Evolutionary conservation across 352 stramenopile genomes (phyloP), one percentile per base, ranked within the genome.

Genomic region (Labyrinthula sp.): DNA sequence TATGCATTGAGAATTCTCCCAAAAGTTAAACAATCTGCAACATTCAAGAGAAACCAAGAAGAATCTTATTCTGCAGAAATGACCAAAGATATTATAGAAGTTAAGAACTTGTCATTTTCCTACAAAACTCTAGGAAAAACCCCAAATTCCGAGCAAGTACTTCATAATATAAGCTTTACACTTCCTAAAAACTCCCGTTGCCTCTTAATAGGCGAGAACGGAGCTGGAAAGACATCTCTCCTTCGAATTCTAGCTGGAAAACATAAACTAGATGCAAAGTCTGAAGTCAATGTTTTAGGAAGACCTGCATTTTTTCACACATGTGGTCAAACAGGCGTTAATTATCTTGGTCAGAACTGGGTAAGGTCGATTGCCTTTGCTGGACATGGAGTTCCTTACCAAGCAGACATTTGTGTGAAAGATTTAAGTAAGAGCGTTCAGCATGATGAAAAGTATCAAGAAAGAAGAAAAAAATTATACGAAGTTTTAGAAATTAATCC

Each of bases 401-500:
- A 68, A 55, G 83, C 83, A 0, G 86, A 95, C 59, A 93, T 95
- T 62, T 66, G 76, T 1, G 82, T 95, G 21, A 68, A 73, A 12
- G 74, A 89, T 52, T 95, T 97, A 83, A 95, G 95, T 82, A 69
- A 79, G 43, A 77, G 87, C 55, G 45, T 94, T 26, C 86, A 97
- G 62, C n/a, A n/a, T n/a, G n/a, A n/a, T n/a, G 58, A 70, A n/a
- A 64, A 71, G 24, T 88, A 86, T 60, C 80, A 82, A 0, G 82
- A 92, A 60, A 66, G 88, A n/a, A 73, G 86, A 0, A 69, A 92
- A 30, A 67, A 89, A 36, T 58, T 97, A 35, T 65, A 94, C 3
- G 64, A 89, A 22, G 69, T 95, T 54, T 71, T 96, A 40, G 80
- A 83, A 12, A 92, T 95, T 41, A 72, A 95, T 67, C 75, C 81